Evolutionary conservation across 352 stramenopile genomes (phyloP).

Genomic region (Achlya hypogyna): DNA sequence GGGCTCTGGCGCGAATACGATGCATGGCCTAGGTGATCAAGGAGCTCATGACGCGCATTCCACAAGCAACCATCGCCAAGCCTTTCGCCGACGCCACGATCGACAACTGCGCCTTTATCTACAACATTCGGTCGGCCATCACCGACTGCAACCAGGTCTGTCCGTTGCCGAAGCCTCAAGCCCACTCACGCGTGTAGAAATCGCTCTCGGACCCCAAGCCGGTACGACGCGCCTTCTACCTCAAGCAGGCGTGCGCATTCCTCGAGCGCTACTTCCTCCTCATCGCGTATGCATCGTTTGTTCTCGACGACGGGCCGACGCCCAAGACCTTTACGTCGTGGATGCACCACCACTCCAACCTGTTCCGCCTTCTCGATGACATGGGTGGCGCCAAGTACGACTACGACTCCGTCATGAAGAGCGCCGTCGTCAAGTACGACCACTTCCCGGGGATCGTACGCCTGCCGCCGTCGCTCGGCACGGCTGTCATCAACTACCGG

Average conservation of each 20-base stretch:
- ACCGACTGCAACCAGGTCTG: conserved; percentile 3
- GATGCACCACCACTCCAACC: conserved; percentile 23
- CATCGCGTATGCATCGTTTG: conserved; percentile 23
- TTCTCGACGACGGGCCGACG: not conserved
- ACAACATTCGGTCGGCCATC: conserved; percentile 10
- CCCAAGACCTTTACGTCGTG: conserved; percentile 21
- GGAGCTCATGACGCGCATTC: not conserved
- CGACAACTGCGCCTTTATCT: conserved; percentile 10
- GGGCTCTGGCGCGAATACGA: not conserved
- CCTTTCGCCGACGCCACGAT: conserved; percentile 1
- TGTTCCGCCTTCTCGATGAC: conserved; percentile 18
- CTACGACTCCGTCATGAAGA: conserved; percentile 11
- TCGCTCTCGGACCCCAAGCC: not conserved
- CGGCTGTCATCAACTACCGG: conserved; percentile 12
- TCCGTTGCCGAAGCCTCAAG: not conserved
- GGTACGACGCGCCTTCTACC: conserved; percentile 1
- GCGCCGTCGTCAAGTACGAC: not conserved
- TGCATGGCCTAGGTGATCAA: not conserved
- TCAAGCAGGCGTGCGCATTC: conserved; percentile 16
- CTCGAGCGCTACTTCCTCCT: conserved; percentile 24
- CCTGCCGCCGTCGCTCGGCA: not conserved
- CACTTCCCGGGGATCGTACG: not conserved
- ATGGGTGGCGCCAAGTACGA: conserved; percentile 7
- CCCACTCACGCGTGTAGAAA: not conserved
- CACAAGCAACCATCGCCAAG: not conserved